Evolutionary conservation across 2,329 filamentous ascomycete species (phyloP), one percentile per base, ranked within the genome.

Genomic region (Paraphoma sp.): DNA sequence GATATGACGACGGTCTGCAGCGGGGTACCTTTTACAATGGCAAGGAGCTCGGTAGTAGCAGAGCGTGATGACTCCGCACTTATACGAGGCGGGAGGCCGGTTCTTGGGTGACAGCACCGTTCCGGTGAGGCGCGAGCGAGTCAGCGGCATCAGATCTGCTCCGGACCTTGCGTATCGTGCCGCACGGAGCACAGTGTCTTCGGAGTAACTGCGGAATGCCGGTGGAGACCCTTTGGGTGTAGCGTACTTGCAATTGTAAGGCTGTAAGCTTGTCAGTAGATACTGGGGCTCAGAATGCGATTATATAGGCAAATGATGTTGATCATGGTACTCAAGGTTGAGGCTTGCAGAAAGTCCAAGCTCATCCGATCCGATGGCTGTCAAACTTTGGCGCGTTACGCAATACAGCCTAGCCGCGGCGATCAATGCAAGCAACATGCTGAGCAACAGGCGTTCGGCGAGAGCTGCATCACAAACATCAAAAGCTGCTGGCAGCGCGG

Each of bases 1-100:
- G 28, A 71, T 7, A 36, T 71, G 70, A 71, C 70, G 67, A 57
- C 55, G 59, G 60, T 41, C 30, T 62, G 62, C 60, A 62, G 54
- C 50, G 59, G 58, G 57, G 55, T 40, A 29, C n/a, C 31, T 11
- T 38, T 23, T 12, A 29, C 16, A 17, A 41, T 12, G 29, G 14
- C 12, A 33, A 16, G 14, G 23, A 23, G 29, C 29, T 30, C 31
- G 42, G 49, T 29, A 45, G 8, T 1, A 9, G 18, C 4, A 23
- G 18, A 9, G 40, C 40, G 40, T 44, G 16, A 11, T 23, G 5
- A 30, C 43, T 42, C 38, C 18, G 48, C 38, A 23, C 17, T 43
- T 43, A 28, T 12, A 42, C 41, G 40, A 16, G 30, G 16, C n/a
- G 36, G 46, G 46, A 38, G 17, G 46, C 29, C 11, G 16, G 6